These are phyloP conservation scores for Apophysomyces variabilis DNA, from an alignment of 371 early-diverging fungal genomes.

Conservation along the genomic window DNA sequence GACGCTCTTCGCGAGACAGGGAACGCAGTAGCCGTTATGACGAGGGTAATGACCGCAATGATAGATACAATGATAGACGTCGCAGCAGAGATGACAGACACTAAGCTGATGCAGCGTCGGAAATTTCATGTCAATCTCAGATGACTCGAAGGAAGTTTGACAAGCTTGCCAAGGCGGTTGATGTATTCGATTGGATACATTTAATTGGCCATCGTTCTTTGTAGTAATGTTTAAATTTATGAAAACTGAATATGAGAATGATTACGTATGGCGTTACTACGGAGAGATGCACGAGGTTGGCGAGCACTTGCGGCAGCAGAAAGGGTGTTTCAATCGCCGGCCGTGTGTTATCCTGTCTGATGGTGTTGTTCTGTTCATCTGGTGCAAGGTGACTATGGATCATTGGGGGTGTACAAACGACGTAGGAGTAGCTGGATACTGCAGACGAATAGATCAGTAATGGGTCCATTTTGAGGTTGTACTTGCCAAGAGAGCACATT, in stretches of 20 bases:
- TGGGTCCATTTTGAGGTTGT: background rate
- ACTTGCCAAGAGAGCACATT: background rate
- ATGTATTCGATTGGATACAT: conserved; percentile 40
- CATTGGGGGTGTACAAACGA: conserved; percentile 10
- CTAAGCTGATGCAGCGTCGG: conserved; percentile 8
- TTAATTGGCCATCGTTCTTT: conserved; percentile 5
- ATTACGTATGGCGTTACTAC: conserved; percentile 11
- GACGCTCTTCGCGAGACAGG: conserved; percentile 5
- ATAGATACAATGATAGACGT: conserved; percentile 10
- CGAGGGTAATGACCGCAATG: conserved; percentile 12
- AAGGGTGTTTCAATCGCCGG: conserved; percentile 9
- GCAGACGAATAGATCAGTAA: background rate
- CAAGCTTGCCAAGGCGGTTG: conserved; percentile 61
- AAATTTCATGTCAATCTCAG: conserved; percentile 4
- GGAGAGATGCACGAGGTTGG: conserved; percentile 9
- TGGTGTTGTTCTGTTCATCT: conserved; percentile 10
- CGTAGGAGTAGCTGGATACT: conserved; percentile 7
- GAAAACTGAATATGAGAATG: conserved; percentile 9
- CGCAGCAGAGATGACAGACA: conserved; percentile 11
- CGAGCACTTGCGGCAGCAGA: conserved; percentile 8
- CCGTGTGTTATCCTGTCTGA: conserved; percentile 7
- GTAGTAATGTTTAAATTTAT: conserved; percentile 12
- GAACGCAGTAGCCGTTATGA: conserved; percentile 8
- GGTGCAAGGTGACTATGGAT: conserved; percentile 10
- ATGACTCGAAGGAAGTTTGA: conserved; percentile 29